phyloP scores from a whole-genome alignment of 2,329 filamentous ascomycete species.

The Alternaria sp. region DNA sequence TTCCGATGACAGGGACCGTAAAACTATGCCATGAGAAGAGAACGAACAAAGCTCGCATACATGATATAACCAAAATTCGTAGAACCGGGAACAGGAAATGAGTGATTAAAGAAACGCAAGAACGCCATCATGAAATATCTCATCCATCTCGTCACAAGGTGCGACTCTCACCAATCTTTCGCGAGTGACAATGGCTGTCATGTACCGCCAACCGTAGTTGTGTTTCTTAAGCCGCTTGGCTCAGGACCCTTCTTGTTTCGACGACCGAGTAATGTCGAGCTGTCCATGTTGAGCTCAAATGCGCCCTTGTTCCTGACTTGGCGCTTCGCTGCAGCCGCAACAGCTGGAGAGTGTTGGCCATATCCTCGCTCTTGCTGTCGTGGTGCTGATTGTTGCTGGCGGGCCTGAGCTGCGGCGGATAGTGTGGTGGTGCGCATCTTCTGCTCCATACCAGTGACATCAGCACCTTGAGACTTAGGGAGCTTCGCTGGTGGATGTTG shows the following conservation, averaged over 20 bases:
- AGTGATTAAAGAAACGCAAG: slow-evolving; percentile 22
- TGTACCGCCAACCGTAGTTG: slow-evolving; percentile 48
- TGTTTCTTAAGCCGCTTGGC: slow-evolving; percentile 57
- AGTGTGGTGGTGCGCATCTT: slow-evolving; percentile 87
- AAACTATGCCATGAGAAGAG: slow-evolving; percentile 26
- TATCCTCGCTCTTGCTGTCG: slow-evolving; percentile 72
- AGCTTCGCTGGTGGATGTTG: slow-evolving; percentile 69
- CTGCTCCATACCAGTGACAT: slow-evolving; percentile 80
- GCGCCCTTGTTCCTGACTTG: slow-evolving; percentile 82
- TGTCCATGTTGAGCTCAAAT: slow-evolving; percentile 92
- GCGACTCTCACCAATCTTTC: slow-evolving; percentile 41
- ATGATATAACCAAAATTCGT: slow-evolving; percentile 16
- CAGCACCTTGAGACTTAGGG: slow-evolving; percentile 69
- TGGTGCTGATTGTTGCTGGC: slow-evolving; percentile 58
- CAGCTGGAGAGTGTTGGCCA: slow-evolving; percentile 85
- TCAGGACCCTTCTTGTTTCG: slow-evolving; percentile 61
- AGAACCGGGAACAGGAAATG: slow-evolving; percentile 8
- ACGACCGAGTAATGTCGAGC: slow-evolving; percentile 86
- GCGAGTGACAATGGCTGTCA: slow-evolving; percentile 42
- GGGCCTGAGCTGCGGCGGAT: slow-evolving; percentile 69
- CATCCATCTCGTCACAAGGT: slow-evolving; percentile 16
- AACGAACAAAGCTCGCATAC: slow-evolving; percentile 13
- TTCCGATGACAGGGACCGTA: slow-evolving; percentile 14
- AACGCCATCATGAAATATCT: slow-evolving; percentile 31
- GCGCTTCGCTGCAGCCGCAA: slow-evolving; percentile 83